These are phyloP conservation scores for Sutorius eximius DNA, from an alignment of 1,284 basidiomycete genomes.

Conservation along the genomic window DNA sequence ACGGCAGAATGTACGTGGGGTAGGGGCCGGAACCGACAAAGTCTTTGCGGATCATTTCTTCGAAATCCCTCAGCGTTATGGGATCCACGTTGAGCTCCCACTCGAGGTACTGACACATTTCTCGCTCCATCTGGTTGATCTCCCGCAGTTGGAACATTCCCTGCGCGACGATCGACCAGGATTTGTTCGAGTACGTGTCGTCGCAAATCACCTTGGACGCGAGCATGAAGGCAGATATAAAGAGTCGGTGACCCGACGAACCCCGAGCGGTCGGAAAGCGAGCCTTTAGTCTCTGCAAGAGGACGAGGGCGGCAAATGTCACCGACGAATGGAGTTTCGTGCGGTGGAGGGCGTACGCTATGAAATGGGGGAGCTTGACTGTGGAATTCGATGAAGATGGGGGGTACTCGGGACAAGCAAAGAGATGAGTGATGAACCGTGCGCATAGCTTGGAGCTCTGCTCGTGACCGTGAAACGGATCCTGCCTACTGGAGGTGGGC, in stretches of 20 bases:
- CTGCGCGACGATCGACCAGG: slow-evolving; percentile 92
- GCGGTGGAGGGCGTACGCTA: slow-evolving; percentile 88
- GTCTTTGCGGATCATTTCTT: slow-evolving; percentile 59
- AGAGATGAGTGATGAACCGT: slow-evolving; percentile 78
- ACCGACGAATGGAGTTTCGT: slow-evolving; percentile 83
- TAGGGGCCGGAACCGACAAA: slow-evolving; percentile 58
- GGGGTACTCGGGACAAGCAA: slow-evolving; percentile 69
- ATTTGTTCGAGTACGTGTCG: slow-evolving; percentile 96
- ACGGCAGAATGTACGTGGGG: slow-evolving; percentile 57
- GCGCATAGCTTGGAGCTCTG: slow-evolving; percentile 61
- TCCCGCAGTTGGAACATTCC: slow-evolving; percentile 88
- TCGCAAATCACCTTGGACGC: slow-evolving; percentile 90
- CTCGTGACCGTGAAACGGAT: slow-evolving; percentile 84
- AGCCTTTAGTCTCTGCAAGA: slow-evolving; percentile 85
- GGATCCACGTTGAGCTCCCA: slow-evolving; percentile 86
- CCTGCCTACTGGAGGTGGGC: slow-evolving; percentile 34
- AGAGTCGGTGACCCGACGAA: slow-evolving; percentile 87
- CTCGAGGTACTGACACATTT: slow-evolving; percentile 91
- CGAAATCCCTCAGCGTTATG: slow-evolving; percentile 63
- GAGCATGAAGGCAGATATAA: slow-evolving; percentile 94
- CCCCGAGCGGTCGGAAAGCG: slow-evolving; percentile 91
- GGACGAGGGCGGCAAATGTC: slow-evolving; percentile 82
- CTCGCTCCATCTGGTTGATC: slow-evolving; percentile 95
- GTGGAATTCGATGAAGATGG: slow-evolving; percentile 52
- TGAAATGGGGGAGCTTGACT: slow-evolving; percentile 74